These are phyloP conservation scores for Eucalyptus pumila DNA, from an alignment of 345 rosid species.

Conservation along the genomic window DNA sequence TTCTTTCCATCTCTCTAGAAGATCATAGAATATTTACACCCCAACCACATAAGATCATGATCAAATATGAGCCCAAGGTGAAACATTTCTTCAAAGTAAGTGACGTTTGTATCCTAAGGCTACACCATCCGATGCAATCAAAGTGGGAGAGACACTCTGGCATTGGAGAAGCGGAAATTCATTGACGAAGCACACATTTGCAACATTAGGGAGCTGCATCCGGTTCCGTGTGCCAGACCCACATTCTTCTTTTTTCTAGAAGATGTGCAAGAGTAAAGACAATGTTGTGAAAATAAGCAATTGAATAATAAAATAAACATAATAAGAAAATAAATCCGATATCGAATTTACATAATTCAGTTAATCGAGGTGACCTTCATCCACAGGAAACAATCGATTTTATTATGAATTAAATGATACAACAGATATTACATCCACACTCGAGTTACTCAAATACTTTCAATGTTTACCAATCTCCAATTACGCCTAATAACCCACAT, in stretches of 20 bases:
- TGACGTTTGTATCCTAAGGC: conserved; percentile 46
- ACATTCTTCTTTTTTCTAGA: conserved; percentile 39
- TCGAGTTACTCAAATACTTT: background rate
- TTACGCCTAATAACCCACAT: background rate
- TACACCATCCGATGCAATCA: conserved; percentile 39
- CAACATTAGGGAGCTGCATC: conserved; percentile 30
- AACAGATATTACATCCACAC: background rate
- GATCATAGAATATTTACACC: background rate
- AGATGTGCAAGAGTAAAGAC: conserved; percentile 6
- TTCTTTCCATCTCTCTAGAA: background rate
- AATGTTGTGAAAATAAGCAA: background rate
- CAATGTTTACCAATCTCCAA: background rate
- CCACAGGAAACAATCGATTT: rapidly evolving
- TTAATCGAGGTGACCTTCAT: too few relatives aligned
- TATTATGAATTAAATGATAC: background rate
- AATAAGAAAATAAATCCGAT: background rate
- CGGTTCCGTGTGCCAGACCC: conserved; percentile 59
- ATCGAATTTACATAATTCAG: rapidly evolving
- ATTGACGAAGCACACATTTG: conserved; percentile 14
- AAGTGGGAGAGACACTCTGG: conserved; percentile 37
- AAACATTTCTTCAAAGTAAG: background rate
- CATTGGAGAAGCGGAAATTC: conserved; percentile 29
- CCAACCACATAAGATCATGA: background rate
- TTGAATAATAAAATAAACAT: background rate
- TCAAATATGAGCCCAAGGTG: background rate